Evolutionary conservation across 768 basidiomycete species (phyloP).

Genomic region (Tricholoma flavovirens): DNA sequence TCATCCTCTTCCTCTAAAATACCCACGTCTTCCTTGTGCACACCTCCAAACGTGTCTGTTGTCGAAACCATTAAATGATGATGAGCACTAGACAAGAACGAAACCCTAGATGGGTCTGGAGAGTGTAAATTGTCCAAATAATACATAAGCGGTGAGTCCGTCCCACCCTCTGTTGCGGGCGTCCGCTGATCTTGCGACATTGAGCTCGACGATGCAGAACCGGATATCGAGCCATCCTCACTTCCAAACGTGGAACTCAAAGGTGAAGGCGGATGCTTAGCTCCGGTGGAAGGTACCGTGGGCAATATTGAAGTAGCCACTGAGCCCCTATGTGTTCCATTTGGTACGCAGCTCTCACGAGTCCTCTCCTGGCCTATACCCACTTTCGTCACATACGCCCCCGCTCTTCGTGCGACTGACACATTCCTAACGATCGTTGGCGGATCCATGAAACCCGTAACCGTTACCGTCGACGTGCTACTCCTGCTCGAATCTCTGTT

Average conservation of each 20-base stretch:
- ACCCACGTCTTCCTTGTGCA: constrained; percentile 12
- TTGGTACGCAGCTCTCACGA: background rate
- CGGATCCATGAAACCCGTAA: constrained; percentile 30
- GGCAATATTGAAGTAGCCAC: constrained; percentile 6
- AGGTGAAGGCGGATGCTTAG: constrained; percentile 37
- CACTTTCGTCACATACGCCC: constrained; percentile 32
- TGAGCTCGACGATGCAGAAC: constrained; percentile 36
- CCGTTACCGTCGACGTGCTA: constrained; percentile 42
- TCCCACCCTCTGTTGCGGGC: constrained; percentile 29
- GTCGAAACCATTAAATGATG: constrained; percentile 22
- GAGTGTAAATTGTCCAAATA: constrained; percentile 30
- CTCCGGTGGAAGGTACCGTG: constrained; percentile 5
- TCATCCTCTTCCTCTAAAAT: constrained; percentile 23
- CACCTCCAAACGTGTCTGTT: constrained; percentile 34
- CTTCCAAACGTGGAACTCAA: constrained; percentile 43
- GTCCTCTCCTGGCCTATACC: constrained; percentile 5
- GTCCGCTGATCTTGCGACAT: constrained; percentile 36
- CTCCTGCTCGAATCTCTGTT: constrained; percentile 43
- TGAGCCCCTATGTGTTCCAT: background rate
- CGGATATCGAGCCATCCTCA: constrained; percentile 32
- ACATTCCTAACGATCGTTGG: constrained; percentile 40
- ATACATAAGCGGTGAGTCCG: constrained; percentile 28
- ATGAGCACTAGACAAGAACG: constrained; percentile 16
- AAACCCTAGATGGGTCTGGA: constrained; percentile 19
- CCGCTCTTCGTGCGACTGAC: constrained; percentile 43